Base-by-base conservation (phyloP, 2,329 filamentous ascomycete genomes). In the Aspergillus tanneri region DNA sequence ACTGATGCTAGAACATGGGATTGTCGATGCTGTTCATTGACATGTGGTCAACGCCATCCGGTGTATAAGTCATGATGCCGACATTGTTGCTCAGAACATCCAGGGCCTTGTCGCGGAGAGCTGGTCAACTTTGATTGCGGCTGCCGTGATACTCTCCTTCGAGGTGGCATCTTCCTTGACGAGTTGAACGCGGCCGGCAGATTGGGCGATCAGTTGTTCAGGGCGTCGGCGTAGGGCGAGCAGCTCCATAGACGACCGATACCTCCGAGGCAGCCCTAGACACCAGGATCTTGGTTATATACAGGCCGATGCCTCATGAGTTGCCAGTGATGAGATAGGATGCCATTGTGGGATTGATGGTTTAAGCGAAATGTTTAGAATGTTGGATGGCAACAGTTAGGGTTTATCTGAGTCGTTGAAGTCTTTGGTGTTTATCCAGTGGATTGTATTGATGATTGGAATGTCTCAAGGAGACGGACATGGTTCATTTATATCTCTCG, bases 31-130 rank as follows among this genome's bases (percentile, higher is more conserved):
- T n/a, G n/a, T 1, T 9, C 14, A 3, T 46, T 38, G 52, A 67
- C 63, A 65, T 68, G 32, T 52, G 46, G 46, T 55, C 53, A 5
- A 64, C 8, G 11, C 53, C 53, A 0, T 39, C 46, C 10, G 28
- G 32, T 1, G 50, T 46, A 30, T 43, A 44, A 23, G 63, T 55
- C 46, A 58, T 52, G 16, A 67, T 52, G 1, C 72, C 74, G 0
- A 71, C 73, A 56, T 76, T 76, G 58, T 77, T 76, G 46, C 75
- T 65, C 22, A 78, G 49, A 5, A 77, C 69, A 53, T 78, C 76
- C 0, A 78, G 61, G 0, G 73, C 74, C 8, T 65, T 66, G 3
- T 64, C 72, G 12, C 57, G 53, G 1, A 76, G 55, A 1, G 55
- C 5, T 46, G 38, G 18, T 72, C 66, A 3, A 75, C 67, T 11